phyloP scores from a whole-genome alignment of 129 eudicot species.

The Chrysanthemum seticuspe region DNA sequence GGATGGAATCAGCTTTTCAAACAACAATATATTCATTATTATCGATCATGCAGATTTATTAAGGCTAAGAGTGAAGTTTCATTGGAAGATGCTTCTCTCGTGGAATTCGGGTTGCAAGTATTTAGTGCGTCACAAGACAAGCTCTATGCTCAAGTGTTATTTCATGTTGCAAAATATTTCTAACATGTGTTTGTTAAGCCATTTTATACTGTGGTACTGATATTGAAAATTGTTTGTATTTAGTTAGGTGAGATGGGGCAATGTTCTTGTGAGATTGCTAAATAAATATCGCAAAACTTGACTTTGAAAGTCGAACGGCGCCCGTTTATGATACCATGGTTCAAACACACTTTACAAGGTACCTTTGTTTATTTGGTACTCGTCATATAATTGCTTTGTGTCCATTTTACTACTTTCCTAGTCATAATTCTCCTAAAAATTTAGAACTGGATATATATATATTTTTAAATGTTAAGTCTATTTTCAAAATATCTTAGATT shows the following conservation, averaged over 20 bases:
- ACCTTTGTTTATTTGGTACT: not conserved
- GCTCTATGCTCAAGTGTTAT: no score
- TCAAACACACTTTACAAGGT: conserved; percentile 90
- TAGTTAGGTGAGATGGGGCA: conserved; percentile 93
- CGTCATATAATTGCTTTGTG: not conserved
- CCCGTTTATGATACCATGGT: conserved; percentile 82
- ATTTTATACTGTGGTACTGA: conserved; percentile 11
- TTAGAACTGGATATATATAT: no score
- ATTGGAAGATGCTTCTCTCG: conserved; percentile 72
- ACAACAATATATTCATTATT: conserved; percentile 9
- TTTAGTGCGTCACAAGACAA: no score
- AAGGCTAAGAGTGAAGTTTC: conserved; percentile 91
- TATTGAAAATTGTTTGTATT: conserved; percentile 22
- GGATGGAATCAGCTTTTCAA: conserved; percentile 26
- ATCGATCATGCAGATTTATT: conserved; percentile 54
- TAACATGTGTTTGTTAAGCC: no score
- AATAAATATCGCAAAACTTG: conserved; percentile 83
- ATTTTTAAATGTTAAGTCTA: no score
- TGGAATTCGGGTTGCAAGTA: no score
- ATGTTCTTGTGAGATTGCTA: conserved; percentile 59
- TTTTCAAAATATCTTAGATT: no score
- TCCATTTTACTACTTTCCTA: no score
- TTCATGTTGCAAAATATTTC: no score
- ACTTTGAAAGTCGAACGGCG: conserved; percentile 84
- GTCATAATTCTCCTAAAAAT: no score